These are phyloP conservation scores for Penicillium goetzii DNA, from an alignment of 495 filamentous ascomycete genomes.

Conservation along the genomic window DNA sequence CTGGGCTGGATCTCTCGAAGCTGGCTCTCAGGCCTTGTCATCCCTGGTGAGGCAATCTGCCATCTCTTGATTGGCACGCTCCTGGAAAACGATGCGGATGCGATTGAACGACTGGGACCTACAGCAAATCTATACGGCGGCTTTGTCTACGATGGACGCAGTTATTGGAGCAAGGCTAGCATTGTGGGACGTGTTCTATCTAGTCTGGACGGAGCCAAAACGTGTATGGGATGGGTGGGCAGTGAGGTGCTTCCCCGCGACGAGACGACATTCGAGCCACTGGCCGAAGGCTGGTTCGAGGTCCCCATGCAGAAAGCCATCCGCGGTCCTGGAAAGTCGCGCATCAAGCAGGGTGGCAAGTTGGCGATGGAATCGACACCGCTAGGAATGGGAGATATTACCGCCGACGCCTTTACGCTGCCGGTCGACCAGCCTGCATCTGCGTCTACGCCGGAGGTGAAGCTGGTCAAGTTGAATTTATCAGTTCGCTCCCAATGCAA, in stretches of 20 bases:
- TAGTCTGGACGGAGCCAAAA: conserved; percentile 63
- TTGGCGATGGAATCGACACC: conserved; percentile 43
- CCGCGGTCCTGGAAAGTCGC: conserved; percentile 30
- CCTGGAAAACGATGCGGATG: conserved; percentile 73
- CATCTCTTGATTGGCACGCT: conserved; percentile 80
- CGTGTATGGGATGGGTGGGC: conserved; percentile 80
- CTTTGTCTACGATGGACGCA: conserved; percentile 69
- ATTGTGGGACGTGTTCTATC: conserved; percentile 77
- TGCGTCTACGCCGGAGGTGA: conserved; percentile 19
- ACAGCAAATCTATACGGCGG: conserved; percentile 77
- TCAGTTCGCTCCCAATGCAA: conserved; percentile 23
- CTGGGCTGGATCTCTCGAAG: conserved; percentile 81
- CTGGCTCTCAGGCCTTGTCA: conserved; percentile 76
- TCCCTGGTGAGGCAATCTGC: conserved; percentile 73
- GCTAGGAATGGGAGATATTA: conserved; percentile 47
- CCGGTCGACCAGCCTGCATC: conserved; percentile 31
- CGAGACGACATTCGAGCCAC: conserved; percentile 30
- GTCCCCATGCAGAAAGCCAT: conserved; percentile 48
- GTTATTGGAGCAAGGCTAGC: conserved; percentile 82
- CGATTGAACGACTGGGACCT: conserved; percentile 65
- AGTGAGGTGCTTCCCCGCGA: conserved; percentile 55
- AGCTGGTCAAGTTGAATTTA: conserved; percentile 30
- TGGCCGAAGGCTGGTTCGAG: conserved; percentile 68
- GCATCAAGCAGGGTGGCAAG: conserved; percentile 45
- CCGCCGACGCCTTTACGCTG: conserved; percentile 49